Conservation (phyloP, 2,329 filamentous ascomycete genomes). For the Parastagonospora avenae region DNA sequence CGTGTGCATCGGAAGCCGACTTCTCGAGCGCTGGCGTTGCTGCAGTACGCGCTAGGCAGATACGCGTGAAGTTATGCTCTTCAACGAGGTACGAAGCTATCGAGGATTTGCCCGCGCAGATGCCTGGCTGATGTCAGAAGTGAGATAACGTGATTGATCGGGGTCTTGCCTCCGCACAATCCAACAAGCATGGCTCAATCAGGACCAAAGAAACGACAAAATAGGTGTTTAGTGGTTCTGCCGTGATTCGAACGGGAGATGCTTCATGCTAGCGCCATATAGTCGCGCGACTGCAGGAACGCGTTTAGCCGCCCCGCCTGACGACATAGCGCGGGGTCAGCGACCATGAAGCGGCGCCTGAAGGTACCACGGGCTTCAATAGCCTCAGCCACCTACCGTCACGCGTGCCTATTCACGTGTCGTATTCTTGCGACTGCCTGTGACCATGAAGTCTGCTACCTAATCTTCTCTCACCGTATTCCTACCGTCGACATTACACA, state of each 20-base stretch:
- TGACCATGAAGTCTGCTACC: conserved; percentile 25
- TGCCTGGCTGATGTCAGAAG: conserved; percentile 61
- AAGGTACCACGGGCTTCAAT: conserved; percentile 8
- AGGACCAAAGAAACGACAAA: background rate
- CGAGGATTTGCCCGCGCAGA: conserved; percentile 90
- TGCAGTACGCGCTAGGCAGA: conserved; percentile 61
- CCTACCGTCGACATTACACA: background rate
- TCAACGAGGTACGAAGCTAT: conserved; percentile 87
- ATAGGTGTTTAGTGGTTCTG: background rate
- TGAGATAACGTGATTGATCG: background rate
- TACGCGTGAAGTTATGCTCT: conserved; percentile 78
- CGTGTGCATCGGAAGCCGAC: conserved; percentile 46
- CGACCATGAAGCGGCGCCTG: conserved; percentile 1
- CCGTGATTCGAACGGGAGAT: conserved; percentile 2
- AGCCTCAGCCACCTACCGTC: conserved; percentile 25
- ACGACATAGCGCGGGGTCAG: conserved; percentile 17
- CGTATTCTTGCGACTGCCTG: conserved; percentile 12
- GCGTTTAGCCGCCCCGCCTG: conserved; percentile 15
- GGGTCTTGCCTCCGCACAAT: conserved; percentile 59
- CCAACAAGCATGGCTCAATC: conserved; percentile 69
- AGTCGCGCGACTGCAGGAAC: conserved; percentile 28
- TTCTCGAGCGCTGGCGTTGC: conserved; percentile 50
- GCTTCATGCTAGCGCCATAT: conserved; percentile 5
- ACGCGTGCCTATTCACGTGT: conserved; percentile 28
- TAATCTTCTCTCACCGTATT: conserved; percentile 1